phyloP scores from a whole-genome alignment of 495 filamentous ascomycete species.

The Cladorrhinum samala region DNA sequence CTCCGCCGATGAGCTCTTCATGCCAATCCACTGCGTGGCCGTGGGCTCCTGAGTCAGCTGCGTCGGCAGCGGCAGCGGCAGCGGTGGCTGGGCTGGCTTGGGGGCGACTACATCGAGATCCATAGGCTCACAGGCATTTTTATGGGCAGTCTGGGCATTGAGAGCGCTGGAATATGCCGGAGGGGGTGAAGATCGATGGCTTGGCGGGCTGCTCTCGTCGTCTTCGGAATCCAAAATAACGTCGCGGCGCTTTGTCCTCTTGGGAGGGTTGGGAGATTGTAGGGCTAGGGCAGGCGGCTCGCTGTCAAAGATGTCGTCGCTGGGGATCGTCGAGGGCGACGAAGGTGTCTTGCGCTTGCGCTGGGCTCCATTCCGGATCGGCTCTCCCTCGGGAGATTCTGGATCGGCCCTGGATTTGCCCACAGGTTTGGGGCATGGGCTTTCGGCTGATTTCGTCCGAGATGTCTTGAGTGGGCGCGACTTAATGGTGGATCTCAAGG shows the following conservation, averaged over 20 bases:
- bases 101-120: slow-evolving; percentile 2
- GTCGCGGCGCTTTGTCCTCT: slow-evolving; percentile 15
- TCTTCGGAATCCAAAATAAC: slow-evolving; percentile 49
- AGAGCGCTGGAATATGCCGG: neutral
- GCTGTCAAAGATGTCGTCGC: neutral
- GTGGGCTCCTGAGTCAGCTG: slow-evolving; percentile 1
- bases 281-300: neutral
- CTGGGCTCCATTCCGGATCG: neutral
- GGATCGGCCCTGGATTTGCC: neutral
- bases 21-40: neutral
- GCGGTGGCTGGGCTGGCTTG: neutral
- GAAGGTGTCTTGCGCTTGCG: slow-evolving; percentile 18
- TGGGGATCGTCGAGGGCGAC: slow-evolving; percentile 2
- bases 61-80: too few species aligned
- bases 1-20: neutral
- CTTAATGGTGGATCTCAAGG: slow-evolving; percentile 8
- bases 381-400: neutral
- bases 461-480: slow-evolving; percentile 5
- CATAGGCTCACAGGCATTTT: neutral
- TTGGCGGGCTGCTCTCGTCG: slow-evolving; percentile 29
- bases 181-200: slow-evolving; percentile 10
- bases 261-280: neutral
- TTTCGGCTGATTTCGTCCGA: neutral
- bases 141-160: neutral
- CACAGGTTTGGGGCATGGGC: neutral